These are phyloP conservation scores for Acidomyces sp. DNA, from an alignment of 495 filamentous ascomycete genomes.

Conservation along the genomic window DNA sequence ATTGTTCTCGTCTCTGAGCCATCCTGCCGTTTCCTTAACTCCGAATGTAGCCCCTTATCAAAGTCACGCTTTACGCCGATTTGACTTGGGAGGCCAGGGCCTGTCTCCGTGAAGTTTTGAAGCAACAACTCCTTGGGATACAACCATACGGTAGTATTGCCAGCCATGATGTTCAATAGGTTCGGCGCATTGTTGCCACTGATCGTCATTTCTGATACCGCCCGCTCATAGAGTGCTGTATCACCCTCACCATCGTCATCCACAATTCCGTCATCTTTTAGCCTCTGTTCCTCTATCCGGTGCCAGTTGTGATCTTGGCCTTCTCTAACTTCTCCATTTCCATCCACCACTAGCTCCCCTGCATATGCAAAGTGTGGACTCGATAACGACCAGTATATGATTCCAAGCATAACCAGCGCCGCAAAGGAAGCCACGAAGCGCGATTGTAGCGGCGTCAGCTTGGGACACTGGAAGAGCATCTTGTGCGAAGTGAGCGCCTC, in stretches of 20 bases:
- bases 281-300: constrained; percentile 25
- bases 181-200: constrained; percentile 48
- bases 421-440: constrained; percentile 51
- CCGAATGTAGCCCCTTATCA: constrained; percentile 4
- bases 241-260: constrained; percentile 16
- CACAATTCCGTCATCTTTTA: constrained; percentile 21
- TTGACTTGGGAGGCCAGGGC: constrained; percentile 28
- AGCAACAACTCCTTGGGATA: constrained; percentile 35
- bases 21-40: constrained; percentile 10
- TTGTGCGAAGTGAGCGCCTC: neutral
- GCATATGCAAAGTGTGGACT: constrained; percentile 47
- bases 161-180: constrained; percentile 41
- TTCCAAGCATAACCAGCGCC: constrained; percentile 40
- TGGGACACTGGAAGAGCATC: constrained; percentile 29
- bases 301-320: constrained; percentile 37
- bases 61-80: constrained; percentile 4
- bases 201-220: constrained; percentile 28
- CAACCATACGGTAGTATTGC: constrained; percentile 44
- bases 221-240: constrained; percentile 18
- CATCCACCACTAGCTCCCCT: constrained; percentile 33
- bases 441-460: constrained; percentile 53
- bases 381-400: constrained; percentile 44
- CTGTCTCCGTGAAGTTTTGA: constrained; percentile 24
- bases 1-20: constrained; percentile 36
- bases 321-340: constrained; percentile 21